A percentile compares a stretch with the other conserved stretches of the same genome.
Evolutionary conservation across 2,329 filamentous ascomycete species (phyloP).

Genomic region (Tolypocladium cylindrosporum): DNA sequence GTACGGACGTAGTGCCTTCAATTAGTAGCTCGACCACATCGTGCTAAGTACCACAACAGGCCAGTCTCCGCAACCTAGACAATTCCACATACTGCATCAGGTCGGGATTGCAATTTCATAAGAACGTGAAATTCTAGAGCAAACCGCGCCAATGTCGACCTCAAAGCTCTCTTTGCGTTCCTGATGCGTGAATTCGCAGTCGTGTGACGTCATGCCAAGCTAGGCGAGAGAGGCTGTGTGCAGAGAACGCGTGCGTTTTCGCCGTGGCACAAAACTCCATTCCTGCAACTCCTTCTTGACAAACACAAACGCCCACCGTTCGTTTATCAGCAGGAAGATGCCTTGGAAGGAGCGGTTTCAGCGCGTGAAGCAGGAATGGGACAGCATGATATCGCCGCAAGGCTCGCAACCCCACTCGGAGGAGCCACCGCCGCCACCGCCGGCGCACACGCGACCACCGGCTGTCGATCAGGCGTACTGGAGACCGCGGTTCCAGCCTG

Average conservation of each 20-base stretch:
- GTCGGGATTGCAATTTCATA: neutral
- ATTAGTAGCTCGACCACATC: no score
- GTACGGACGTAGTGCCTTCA: no score
- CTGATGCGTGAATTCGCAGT: neutral
- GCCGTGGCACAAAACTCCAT: neutral
- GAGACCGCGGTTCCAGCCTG: conserved; percentile 38
- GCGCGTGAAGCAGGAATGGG: conserved; percentile 26
- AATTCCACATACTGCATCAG: neutral
- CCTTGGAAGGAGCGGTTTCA: conserved; percentile 28
- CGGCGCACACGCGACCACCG: conserved; percentile 2
- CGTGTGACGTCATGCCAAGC: neutral
- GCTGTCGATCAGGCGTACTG: conserved; percentile 31
- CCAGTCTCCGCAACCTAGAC: neutral
- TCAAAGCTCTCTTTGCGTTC: neutral
- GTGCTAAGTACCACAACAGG: neutral
- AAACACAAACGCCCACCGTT: neutral
- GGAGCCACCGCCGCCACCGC: conserved; percentile 1
- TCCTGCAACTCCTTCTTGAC: neutral
- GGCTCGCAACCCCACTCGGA: conserved; percentile 6
- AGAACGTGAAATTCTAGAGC: fast-evolving
- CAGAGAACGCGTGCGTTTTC: neutral
- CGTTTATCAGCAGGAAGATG: conserved; percentile 10
- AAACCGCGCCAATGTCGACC: neutral
- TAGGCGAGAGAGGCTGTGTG: neutral
- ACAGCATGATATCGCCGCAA: conserved; percentile 17